Evolutionary conservation across 164 flowering plant species (phyloP), one percentile per base, ranked within the genome.

Genomic region (Umbilicus rupestris): DNA sequence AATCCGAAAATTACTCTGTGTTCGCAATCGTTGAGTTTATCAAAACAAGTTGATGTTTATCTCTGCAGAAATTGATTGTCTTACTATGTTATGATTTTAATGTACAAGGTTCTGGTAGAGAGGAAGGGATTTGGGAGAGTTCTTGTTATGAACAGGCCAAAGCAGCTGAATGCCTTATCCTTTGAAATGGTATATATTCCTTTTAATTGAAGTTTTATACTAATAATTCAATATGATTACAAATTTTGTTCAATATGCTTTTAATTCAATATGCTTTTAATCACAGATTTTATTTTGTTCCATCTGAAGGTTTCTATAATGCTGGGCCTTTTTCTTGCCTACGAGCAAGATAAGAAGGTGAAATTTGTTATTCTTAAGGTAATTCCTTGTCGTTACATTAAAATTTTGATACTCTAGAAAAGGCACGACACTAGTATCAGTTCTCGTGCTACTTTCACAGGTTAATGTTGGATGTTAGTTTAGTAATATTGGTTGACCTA

Each of bases 311-410:
- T 88, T 64, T 69, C 84, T 70, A 82, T 75, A 33, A 66, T 88
- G 20, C 70, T 90, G 79, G 87, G 88, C 63, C 84, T 81, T 44
- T 88, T 90, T 59, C 70, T 71, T 50, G 81, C 82, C 5, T 83
- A 77, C 68, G 98, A 85, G 75, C 73, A 76, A n/a, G 89, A 90
- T 74, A 63, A 73, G 59, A 72, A 69, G 73, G 88, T 85, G 71
- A 88, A 87, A 73, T 71, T 92, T 78, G 62, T 92, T 22, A 80
- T 92, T 39, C 0, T 92, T 70, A 92, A 90, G 96, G 98, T 90
- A 79, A 22, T n/a, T n/a, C n/a, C 39, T 31, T 39, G 26, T 22
- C 8, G 45, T 15, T 42, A 10, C 31, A 39, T 39, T 22, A n/a
- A 6, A 41, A 0, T 12, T 26, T 55, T 65, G 20, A 20, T 26